Conservation (phyloP, 768 basidiomycete species). For the Rhizopogon roseolus region DNA sequence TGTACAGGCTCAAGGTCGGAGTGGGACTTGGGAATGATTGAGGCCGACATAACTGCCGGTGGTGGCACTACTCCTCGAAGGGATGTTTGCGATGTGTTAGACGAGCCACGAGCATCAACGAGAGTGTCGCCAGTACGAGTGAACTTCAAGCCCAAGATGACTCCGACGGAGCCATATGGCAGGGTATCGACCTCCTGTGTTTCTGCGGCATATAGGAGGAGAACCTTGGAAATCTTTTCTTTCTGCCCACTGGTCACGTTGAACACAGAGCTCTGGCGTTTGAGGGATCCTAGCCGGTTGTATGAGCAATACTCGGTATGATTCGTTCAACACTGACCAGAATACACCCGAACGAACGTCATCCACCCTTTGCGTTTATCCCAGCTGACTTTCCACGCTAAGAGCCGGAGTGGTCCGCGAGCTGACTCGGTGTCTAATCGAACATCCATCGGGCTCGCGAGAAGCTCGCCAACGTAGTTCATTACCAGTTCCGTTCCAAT, state of each 20-base stretch:
- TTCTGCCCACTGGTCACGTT: conserved; percentile 66
- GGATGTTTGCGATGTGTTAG: conserved; percentile 30
- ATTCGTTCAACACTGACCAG: conserved; percentile 43
- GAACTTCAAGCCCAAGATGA: conserved; percentile 75
- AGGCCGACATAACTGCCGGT: conserved; percentile 80
- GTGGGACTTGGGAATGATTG: conserved; percentile 76
- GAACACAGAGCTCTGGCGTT: conserved; percentile 50
- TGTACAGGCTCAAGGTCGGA: conserved; percentile 76
- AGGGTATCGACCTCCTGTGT: conserved; percentile 73
- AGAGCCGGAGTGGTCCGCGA: conserved; percentile 50
- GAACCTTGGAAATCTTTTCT: conserved; percentile 70
- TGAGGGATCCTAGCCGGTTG: conserved; percentile 49
- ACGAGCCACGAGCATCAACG: conserved; percentile 41
- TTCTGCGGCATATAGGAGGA: conserved; percentile 76
- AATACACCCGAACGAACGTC: conserved; percentile 88
- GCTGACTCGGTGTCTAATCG: conserved; percentile 37
- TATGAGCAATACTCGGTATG: neutral
- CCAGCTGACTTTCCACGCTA: conserved; percentile 91
- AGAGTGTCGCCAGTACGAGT: conserved; percentile 89
- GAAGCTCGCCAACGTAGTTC: conserved; percentile 76
- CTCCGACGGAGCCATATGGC: conserved; percentile 79
- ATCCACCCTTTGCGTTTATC: conserved; percentile 84
- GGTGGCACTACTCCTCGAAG: conserved; percentile 70
- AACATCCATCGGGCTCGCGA: conserved; percentile 75
- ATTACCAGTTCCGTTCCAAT: conserved; percentile 78